Percentiles rank a stretch among this genome's conserved stretches.
Conservation (phyloP, 1,284 basidiomycete genomes). For the Papiliotrema terrestris region DNA sequence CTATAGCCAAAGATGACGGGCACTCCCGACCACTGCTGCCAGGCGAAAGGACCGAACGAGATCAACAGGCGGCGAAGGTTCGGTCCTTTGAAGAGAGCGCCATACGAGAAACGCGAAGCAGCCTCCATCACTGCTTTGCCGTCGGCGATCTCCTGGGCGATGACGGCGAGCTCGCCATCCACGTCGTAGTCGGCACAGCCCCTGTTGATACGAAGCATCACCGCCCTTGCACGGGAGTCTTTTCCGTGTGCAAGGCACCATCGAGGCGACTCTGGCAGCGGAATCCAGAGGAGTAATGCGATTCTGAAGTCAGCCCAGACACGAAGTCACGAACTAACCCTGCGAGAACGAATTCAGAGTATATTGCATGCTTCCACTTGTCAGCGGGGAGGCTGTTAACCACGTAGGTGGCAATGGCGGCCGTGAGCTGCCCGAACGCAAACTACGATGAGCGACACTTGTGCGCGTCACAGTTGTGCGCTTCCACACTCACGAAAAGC, state of each 20-base stretch:
- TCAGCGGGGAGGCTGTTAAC: conserved; percentile 3
- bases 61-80: background rate
- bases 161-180: conserved; percentile 2
- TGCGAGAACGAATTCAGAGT: conserved; percentile 12
- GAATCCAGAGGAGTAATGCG: conserved; percentile 15
- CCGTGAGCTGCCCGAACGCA: conserved; percentile 15
- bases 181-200: background rate
- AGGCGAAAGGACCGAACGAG: background rate
- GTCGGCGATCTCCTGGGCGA: background rate
- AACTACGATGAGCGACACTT: background rate
- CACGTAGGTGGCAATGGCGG: conserved; percentile 15
- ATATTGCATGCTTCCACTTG: conserved; percentile 10
- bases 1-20: conserved; percentile 12
- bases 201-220: background rate
- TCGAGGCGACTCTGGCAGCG: conserved; percentile 12
- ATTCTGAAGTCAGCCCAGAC: conserved; percentile 7
- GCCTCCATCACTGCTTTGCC: background rate
- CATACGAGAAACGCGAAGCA: background rate
- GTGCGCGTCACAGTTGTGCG: background rate
- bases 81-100: background rate
- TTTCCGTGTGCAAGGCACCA: conserved; percentile 13
- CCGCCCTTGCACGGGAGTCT: conserved; percentile 8
- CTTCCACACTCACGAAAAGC: too few species aligned
- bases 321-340: too few species aligned
- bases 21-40: conserved; percentile 10